These are phyloP conservation scores for Xylaria sp. DNA, from an alignment of 2,329 filamentous ascomycete species.

Conservation along the genomic window DNA sequence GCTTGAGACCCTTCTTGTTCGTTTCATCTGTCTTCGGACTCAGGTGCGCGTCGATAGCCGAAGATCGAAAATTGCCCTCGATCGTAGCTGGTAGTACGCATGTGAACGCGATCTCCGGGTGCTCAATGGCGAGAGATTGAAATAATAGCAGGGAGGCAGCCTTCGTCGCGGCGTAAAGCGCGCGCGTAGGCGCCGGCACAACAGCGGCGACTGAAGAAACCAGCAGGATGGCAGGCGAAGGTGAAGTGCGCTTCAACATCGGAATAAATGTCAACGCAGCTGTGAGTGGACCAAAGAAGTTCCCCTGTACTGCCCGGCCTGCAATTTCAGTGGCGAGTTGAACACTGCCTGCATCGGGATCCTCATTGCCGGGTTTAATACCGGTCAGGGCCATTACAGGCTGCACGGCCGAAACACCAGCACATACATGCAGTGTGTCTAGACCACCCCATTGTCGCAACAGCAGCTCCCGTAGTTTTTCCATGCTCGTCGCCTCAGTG, in stretches of 20 bases:
- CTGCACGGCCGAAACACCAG: constrained; percentile 50
- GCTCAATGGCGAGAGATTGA: constrained; percentile 50
- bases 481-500: constrained; percentile 44
- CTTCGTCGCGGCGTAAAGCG: constrained; percentile 49
- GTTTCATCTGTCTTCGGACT: constrained; percentile 36
- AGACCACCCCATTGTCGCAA: constrained; percentile 45
- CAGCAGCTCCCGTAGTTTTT: constrained; percentile 41
- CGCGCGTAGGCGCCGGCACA: constrained; percentile 49
- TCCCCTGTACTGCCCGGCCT: constrained; percentile 44
- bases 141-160: constrained; percentile 49
- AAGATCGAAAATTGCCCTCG: constrained; percentile 50
- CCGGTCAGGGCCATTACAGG: constrained; percentile 47
- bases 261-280: constrained; percentile 47
- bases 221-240: constrained; percentile 44
- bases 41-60: constrained; percentile 47
- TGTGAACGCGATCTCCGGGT: constrained; percentile 47
- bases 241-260: constrained; percentile 46
- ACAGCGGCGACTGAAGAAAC: constrained; percentile 47
- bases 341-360: constrained; percentile 40
- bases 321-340: constrained; percentile 41
- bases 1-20: constrained; percentile 47
- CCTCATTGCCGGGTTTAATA: constrained; percentile 25
- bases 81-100: constrained; percentile 49
- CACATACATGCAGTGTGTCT: constrained; percentile 48
- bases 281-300: constrained; percentile 47